Percentiles rank a stretch among this genome's conserved stretches.
phyloP scores from a whole-genome alignment of 306 rosid genomes.

The Prunus mira region DNA sequence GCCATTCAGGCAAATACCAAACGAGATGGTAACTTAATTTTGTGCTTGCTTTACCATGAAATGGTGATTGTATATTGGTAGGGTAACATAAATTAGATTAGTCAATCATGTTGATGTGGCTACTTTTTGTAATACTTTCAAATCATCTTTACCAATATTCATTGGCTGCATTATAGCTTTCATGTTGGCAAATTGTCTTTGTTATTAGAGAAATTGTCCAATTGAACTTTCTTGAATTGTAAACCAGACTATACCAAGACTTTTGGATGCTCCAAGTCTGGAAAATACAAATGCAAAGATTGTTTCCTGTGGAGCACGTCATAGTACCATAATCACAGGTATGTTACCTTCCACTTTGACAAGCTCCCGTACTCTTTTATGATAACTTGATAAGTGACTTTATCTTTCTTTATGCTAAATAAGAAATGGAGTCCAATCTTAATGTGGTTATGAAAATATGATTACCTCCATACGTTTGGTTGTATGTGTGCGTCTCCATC shows the following conservation, averaged over 20 bases:
- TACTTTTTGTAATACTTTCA: background rate
- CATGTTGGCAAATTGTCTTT: background rate
- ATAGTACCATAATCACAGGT: constrained; percentile 81
- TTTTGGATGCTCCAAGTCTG: constrained; percentile 75
- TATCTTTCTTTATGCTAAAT: background rate
- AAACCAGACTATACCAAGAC: constrained; percentile 74
- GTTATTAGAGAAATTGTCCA: constrained; percentile 8
- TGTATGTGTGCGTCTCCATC: background rate
- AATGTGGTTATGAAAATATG: background rate
- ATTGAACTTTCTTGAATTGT: constrained; percentile 24
- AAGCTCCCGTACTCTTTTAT: background rate
- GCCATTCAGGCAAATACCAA: background rate
- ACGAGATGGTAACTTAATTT: background rate
- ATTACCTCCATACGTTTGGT: background rate
- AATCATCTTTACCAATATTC: background rate
- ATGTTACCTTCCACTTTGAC: constrained; percentile 3
- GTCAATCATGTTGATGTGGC: background rate
- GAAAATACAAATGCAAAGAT: constrained; percentile 63
- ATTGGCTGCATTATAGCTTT: background rate
- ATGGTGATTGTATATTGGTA: background rate
- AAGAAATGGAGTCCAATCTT: background rate
- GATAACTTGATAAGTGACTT: background rate
- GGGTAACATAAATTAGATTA: background rate
- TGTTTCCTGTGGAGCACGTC: constrained; percentile 95
- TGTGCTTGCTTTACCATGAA: no score